Base-by-base conservation (phyloP, 345 rosid species). In the Eucalyptus tenuipes region DNA sequence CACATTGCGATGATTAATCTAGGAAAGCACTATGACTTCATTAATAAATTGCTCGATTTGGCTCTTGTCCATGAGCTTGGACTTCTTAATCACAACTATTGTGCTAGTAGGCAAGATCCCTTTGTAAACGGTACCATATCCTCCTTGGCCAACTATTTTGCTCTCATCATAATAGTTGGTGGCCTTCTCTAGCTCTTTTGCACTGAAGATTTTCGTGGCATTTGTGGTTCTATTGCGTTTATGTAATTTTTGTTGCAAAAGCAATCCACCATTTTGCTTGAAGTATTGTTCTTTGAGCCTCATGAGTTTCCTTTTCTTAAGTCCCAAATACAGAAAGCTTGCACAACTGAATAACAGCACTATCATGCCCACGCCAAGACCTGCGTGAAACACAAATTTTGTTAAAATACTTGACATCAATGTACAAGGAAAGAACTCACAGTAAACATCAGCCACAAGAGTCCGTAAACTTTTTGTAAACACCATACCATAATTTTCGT, bases 1-100 rank as follows among this genome's bases (percentile, higher is more conserved):
- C 37, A 92, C 93, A 40, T 94, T 90, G 79, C 92, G 87, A 17
- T 93, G 95, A 66, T 94, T 93, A 86, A 94, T 93, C 71, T 93
- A 92, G 14, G 93, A 92, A 20, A 94, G 92, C 10, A 94, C 93
- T 1, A 88, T 57, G 18, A 94, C 90, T 81, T 94, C 94, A n/a
- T 93, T 93, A 88, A 94, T 89, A 89, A 93, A 94, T 55, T 92
- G 93, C 49, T 91, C 94, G 7, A 90, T 88, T 85, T 94, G 93
- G 61, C 90, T 92, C 57, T 88, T 89, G 37, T 94, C 92, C 71
- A 93, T 64, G 2, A 91, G 81, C 85, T 84, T 91, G 13, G 95
- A 92, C 40, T 90, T 94, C 88, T 94, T 94, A 22, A 93, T 93
- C 15, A 94, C 96, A 8, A 94, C 89, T 0, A 88, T 49, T 31